Base-by-base conservation (phyloP, 2,329 filamentous ascomycete species). In the Chaetomium olivaceum region DNA sequence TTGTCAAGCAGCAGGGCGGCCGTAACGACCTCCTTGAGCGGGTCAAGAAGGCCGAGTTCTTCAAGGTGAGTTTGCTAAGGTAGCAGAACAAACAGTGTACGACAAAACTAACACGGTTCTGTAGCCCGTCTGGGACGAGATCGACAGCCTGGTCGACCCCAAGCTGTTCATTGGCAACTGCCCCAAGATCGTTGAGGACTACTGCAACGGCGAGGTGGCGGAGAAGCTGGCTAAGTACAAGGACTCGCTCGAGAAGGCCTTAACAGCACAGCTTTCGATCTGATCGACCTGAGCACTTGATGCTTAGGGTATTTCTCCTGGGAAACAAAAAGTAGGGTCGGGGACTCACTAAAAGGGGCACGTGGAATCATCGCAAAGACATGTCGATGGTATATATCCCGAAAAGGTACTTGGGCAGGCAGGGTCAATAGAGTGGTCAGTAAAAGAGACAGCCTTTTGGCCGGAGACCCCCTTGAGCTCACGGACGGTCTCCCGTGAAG, bases 21-120 rank as follows among this genome's bases (percentile, higher is more conserved):
- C 80, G 86, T 62, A 97, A 97, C 74, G 92, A 97, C 75, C 82
- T 97, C 2, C 87, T 97, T 16, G 87, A 91, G 68, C 82, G 93
- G 16, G 93, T 97, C 75, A 87, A 86, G 75, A 81, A 79, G 60
- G 89, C 83, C 51, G 81, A 87, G 52, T 97, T 91, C 82, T 97
- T 97, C 80, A 81, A 69, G 64, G 64, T 54, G 14, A 46, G 50
- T 52, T 29, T 14, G 7, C 8, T 3, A 6, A 29, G 11, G 6
- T 3, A 9, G 16, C 1, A n/a, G 4, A 25, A 8, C 7, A 29
- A 12, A 4, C 2, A 7, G 0, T 21, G 25, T 12, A 19, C 14
- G 36, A 25, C 6, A 12, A 29, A 27, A 12, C 59, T 62, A 19
- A 64, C 48, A 2, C 23, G 27, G 4, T 29, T 8, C n/a, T 16